A percentile compares a stretch with the other conserved stretches of the same genome.
These are phyloP conservation scores for Beta macrorhiza DNA, from an alignment of 179 eudicot species.

Conservation along the genomic window DNA sequence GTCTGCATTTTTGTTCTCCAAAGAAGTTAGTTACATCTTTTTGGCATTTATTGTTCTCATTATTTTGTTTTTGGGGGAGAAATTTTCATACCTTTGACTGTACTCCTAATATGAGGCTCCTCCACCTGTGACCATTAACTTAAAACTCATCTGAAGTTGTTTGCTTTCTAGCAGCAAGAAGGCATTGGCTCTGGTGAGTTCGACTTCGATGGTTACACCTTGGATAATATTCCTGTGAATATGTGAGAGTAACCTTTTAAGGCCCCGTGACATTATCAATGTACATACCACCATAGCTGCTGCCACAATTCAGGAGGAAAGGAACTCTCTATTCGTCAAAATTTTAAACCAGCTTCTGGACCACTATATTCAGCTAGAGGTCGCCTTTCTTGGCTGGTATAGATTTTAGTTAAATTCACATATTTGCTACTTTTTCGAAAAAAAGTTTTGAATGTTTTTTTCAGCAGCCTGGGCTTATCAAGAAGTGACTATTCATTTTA, in stretches of 20 bases:
- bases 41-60: no score
- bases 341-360: slow-evolving; percentile 14
- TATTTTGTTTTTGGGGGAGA: background rate
- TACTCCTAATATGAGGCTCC: background rate
- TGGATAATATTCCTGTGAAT: slow-evolving; percentile 67
- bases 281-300: slow-evolving; percentile 39
- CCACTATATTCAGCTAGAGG: slow-evolving; percentile 21
- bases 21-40: background rate
- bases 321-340: slow-evolving; percentile 17
- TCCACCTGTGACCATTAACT: background rate
- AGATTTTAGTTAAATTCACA: slow-evolving; percentile 22
- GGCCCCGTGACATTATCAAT: slow-evolving; percentile 26
- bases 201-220: slow-evolving; percentile 66
- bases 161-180: slow-evolving; percentile 62
- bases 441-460: slow-evolving; percentile 29
- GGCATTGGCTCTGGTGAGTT: slow-evolving; percentile 59
- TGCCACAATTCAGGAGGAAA: slow-evolving; percentile 27
- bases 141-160: slow-evolving; percentile 29
- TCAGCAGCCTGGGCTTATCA: slow-evolving; percentile 22
- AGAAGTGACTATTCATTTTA: background rate
- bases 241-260: background rate
- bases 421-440: slow-evolving; percentile 28
- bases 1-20: background rate
- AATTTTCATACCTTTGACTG: background rate
- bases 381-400: slow-evolving; percentile 22